phyloP scores from a whole-genome alignment of 2,329 filamentous ascomycete species.

The Colletotrichum theobromicola region DNA sequence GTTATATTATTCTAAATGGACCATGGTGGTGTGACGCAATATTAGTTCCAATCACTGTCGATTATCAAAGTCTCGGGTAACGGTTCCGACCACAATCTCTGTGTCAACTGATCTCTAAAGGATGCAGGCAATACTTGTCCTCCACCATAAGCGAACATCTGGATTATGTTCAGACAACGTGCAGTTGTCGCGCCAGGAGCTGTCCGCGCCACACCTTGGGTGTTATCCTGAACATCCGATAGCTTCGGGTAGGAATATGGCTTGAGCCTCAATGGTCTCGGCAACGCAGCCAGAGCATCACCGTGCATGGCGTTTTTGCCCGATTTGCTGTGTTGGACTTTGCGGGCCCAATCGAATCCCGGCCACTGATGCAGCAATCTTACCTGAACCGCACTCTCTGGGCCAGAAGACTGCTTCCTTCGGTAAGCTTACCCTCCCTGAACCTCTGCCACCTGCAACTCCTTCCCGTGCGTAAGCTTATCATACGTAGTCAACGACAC shows the following conservation, averaged over 20 bases:
- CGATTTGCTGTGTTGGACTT: background rate
- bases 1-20: accelerated
- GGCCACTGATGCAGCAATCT: background rate
- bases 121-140: background rate
- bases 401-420: background rate
- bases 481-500: background rate
- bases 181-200: background rate
- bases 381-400: background rate
- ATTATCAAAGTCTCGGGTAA: background rate
- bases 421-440: background rate
- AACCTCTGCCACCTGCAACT: background rate
- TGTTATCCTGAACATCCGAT: background rate
- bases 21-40: accelerated
- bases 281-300: background rate
- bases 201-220: background rate
- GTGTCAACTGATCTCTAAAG: background rate
- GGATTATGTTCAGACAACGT: accelerated
- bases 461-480: background rate
- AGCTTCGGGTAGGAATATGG: background rate
- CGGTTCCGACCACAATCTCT: background rate
- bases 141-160: background rate
- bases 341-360: background rate
- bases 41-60: accelerated
- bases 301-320: background rate
- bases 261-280: background rate